Conservation (phyloP, 2,329 filamentous ascomycete genomes). For the Fusarium nurragi region DNA sequence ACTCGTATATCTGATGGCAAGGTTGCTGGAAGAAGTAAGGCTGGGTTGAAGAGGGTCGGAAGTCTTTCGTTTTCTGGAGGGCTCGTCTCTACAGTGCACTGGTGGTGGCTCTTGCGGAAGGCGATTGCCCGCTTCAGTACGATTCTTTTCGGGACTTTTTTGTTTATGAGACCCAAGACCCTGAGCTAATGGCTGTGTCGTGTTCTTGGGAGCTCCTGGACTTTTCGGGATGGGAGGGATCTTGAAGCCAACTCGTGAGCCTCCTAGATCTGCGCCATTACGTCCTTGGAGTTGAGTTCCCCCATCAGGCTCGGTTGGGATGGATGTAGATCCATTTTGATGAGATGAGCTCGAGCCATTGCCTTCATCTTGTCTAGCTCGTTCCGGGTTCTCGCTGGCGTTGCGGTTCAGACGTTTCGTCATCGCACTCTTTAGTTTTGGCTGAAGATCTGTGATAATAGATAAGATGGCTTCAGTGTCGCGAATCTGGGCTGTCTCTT, state of each 20-base stretch:
- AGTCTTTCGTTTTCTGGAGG: neutral
- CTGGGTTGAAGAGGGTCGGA: neutral
- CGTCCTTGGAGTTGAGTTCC: too few species aligned
- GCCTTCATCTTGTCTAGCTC: too few species aligned
- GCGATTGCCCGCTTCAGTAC: neutral
- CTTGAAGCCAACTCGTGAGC: too few species aligned
- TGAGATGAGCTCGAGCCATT: too few species aligned
- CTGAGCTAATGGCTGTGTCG: neutral
- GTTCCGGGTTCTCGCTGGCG: too few species aligned
- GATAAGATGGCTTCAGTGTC: conserved; percentile 32
- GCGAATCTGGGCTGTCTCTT: neutral
- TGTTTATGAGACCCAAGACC: neutral
- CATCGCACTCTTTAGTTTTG: neutral
- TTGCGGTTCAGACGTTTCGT: neutral
- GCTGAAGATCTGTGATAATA: conserved; percentile 20
- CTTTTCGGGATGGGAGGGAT: neutral
- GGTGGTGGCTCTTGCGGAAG: neutral
- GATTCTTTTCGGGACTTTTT: neutral
- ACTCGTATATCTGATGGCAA: neutral
- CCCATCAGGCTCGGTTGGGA: too few species aligned
- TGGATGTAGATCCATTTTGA: too few species aligned
- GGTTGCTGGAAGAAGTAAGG: neutral
- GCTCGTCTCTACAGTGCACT: neutral
- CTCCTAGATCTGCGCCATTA: too few species aligned
- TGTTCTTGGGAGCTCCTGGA: neutral